Evolutionary conservation across 768 basidiomycete genomes (phyloP).

Genomic region (Cystoderma amianthinum): DNA sequence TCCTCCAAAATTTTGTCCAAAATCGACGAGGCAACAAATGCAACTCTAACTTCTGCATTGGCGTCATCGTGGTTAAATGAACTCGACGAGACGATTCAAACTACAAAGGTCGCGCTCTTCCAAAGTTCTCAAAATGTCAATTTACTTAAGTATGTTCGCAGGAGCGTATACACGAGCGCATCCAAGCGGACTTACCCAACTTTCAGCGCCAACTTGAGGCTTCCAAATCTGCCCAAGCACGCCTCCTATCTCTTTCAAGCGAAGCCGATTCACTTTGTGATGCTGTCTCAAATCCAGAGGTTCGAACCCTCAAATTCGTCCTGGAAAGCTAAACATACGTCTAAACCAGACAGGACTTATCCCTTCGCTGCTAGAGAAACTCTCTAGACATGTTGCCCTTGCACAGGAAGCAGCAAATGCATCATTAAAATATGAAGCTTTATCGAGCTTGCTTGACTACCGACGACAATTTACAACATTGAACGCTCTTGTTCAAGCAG

Average conservation of each 20-base stretch:
- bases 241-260: constrained; percentile 39
- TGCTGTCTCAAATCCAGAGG: constrained; percentile 53
- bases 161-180: constrained; percentile 67
- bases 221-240: constrained; percentile 58
- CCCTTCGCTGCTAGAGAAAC: constrained; percentile 44
- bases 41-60: constrained; percentile 51
- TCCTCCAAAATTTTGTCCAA: constrained; percentile 68
- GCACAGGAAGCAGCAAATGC: constrained; percentile 59
- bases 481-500: constrained; percentile 39
- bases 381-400: constrained; percentile 55
- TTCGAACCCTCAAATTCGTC: constrained; percentile 20
- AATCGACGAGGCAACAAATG: constrained; percentile 53
- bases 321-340: background rate
- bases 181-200: constrained; percentile 52
- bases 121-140: background rate
- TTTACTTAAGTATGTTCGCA: constrained; percentile 21
- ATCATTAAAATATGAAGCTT: constrained; percentile 36
- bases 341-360: constrained; percentile 58
- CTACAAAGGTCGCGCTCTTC: constrained; percentile 53
- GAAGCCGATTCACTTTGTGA: constrained; percentile 47
- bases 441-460: constrained; percentile 51
- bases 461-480: constrained; percentile 38
- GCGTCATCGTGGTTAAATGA: constrained; percentile 67
- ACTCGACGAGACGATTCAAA: constrained; percentile 62
- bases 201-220: constrained; percentile 61